Evolutionary conservation across 2,329 filamentous ascomycete species (phyloP).

Genomic region (Dothiorella sarmentorum): DNA sequence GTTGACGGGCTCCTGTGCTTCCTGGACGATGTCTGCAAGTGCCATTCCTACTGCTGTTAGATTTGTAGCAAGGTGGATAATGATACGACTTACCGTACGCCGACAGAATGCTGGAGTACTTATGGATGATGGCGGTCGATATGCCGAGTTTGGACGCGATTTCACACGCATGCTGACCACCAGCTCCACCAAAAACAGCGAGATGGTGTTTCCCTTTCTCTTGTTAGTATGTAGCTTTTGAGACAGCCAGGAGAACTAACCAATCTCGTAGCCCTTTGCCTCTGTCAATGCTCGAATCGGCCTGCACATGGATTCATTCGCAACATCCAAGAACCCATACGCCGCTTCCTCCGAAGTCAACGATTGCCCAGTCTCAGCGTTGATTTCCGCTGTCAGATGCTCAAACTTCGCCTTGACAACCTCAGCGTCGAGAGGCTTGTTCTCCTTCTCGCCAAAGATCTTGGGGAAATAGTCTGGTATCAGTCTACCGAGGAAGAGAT

Average conservation of each 20-base stretch:
- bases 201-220: conserved; percentile 55
- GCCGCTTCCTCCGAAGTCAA: conserved; percentile 30
- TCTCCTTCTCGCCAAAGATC: conserved; percentile 33
- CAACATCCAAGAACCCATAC: conserved; percentile 27
- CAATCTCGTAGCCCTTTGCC: conserved; percentile 26
- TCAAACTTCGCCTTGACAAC: conserved; percentile 40
- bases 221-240: background rate
- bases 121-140: conserved; percentile 42
- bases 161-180: conserved; percentile 41
- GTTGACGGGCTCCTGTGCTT: conserved; percentile 74
- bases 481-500: conserved; percentile 60
- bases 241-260: background rate
- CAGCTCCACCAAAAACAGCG: conserved; percentile 32
- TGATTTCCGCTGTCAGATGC: conserved; percentile 44
- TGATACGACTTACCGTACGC: conserved; percentile 38
- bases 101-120: conserved; percentile 46
- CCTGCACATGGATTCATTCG: conserved; percentile 37
- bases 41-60: conserved; percentile 40
- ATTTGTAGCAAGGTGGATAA: background rate
- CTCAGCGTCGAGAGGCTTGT: conserved; percentile 41
- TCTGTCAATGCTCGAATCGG: conserved; percentile 30
- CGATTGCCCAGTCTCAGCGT: conserved; percentile 30
- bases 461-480: conserved; percentile 32
- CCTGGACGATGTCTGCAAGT: conserved; percentile 9
- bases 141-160: conserved; percentile 46